Percentiles rank a stretch among this genome's conserved stretches.
Evolutionary conservation across 306 rosid species (phyloP).

Genomic region (Vigna mungo): DNA sequence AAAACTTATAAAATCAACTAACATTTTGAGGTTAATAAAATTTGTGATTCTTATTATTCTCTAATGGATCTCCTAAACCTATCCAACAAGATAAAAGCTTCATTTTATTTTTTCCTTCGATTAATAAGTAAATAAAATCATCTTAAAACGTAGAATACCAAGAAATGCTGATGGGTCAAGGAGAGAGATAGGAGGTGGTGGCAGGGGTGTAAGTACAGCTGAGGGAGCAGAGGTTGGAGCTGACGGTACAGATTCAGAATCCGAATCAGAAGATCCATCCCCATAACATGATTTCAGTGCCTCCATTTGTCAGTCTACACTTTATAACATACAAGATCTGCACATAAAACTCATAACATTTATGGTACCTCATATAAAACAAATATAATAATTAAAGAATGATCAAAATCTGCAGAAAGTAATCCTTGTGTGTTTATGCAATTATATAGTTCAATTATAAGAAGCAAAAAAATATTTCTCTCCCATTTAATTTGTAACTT

Average conservation of each 20-base stretch:
- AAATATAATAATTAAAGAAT: constrained; percentile 30
- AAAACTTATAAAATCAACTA: neutral
- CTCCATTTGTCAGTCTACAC: constrained; percentile 58
- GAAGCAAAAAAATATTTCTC: constrained; percentile 6
- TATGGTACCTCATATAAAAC: neutral
- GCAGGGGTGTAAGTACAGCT: constrained; percentile 45
- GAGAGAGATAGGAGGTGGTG: constrained; percentile 78
- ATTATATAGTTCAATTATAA: constrained; percentile 1
- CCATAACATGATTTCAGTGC: constrained; percentile 78
- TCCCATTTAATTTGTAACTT: constrained; percentile 14
- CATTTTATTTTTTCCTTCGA: neutral
- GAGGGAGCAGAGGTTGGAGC: constrained; percentile 31
- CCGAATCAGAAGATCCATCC: constrained; percentile 69
- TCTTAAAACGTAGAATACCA: constrained; percentile 49
- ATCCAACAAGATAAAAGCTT: constrained; percentile 28
- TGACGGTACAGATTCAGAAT: constrained; percentile 54
- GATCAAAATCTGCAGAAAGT: constrained; percentile 15
- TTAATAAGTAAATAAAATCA: constrained; percentile 25
- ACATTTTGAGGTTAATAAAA: constrained; percentile 23
- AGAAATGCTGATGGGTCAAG: constrained; percentile 59
- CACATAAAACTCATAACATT: constrained; percentile 36
- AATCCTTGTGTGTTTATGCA: neutral
- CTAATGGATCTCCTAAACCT: constrained; percentile 10
- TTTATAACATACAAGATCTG: neutral
- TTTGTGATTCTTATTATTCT: neutral